Base-by-base conservation (phyloP, 2,329 filamentous ascomycete species). In the Claviceps sp. region DNA sequence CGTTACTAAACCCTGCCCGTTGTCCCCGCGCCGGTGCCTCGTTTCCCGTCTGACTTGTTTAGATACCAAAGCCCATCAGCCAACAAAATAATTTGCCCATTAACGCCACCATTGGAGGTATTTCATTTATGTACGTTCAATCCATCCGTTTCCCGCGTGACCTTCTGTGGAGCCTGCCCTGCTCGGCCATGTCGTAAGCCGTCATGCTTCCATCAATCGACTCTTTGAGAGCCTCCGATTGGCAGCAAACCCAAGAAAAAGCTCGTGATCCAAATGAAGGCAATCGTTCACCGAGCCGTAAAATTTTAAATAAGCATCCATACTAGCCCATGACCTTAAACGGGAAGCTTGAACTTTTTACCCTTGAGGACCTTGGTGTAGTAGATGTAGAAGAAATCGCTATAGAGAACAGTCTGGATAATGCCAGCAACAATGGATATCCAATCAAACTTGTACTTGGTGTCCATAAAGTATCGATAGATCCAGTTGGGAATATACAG, bases 371-470 rank as follows among this genome's bases (percentile, higher is more conserved):
- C 85, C 82, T 96, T 97, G 55, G 85, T 95, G 73, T 96, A 98
- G 75, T 98, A 98, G 63, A 98, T 91, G 78, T 90, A 98, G 79
- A 98, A 98, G 75, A 98, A 98, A 73, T 98, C 93, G 57, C 88
- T 95, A 74, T 98, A 98, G 54, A 98, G 76, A 48, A 98, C 72
- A 0, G 93, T 98, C 76, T 98, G 93, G 57, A 97, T 73, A 52
- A 97, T 78, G 13, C 93, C 93, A 3, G 94, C 93, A 56, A 93
- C 65, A 50, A 96, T 85, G 20, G 90, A 85, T 59, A 96, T 94
- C 57, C 84, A 86, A 66, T 97, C 90, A 60, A 85, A 67, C 67
- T 77, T 85, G 67, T 88, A 84, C 49, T 79, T 74, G 46, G 70
- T 65, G 68, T 95, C 89, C 50, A 79, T 77, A 60, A 86, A 79